Conservation (phyloP, 805 yeast species). For the Candida dajiaensis region DNA sequence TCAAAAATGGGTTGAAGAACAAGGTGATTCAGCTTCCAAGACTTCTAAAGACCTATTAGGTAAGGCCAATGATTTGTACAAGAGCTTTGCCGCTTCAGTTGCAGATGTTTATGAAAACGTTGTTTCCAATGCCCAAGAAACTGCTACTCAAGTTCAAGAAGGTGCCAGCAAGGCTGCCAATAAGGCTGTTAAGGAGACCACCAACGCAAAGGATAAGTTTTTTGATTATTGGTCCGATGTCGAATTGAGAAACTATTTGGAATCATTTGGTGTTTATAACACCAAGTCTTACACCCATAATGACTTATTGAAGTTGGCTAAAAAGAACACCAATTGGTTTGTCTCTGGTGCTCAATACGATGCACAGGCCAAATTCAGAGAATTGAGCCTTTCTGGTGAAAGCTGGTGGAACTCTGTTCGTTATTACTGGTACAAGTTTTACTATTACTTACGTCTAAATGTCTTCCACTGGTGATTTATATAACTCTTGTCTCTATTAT, state of each 20-base stretch:
- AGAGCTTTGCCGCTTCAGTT: constrained; percentile 10
- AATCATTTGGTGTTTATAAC: constrained; percentile 35
- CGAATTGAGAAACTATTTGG: constrained; percentile 36
- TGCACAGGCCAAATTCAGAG: not conserved
- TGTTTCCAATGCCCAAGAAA: not conserved
- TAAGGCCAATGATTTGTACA: constrained; percentile 21
- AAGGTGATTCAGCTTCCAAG: constrained; percentile 21
- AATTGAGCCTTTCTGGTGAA: constrained; percentile 7
- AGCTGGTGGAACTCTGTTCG: constrained; percentile 7
- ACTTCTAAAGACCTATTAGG: constrained; percentile 16
- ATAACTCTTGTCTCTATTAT: too few relatives aligned
- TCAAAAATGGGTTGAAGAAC: constrained; percentile 34
- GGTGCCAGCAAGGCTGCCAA: constrained; percentile 7
- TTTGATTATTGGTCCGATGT: constrained; percentile 37
- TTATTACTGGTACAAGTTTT: not conserved
- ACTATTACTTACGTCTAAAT: not conserved
- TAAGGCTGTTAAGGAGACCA: constrained; percentile 7
- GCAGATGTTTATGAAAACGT: constrained; percentile 20
- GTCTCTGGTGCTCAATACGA: constrained; percentile 22
- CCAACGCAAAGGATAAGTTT: constrained; percentile 17
- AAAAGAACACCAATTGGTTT: constrained; percentile 36
- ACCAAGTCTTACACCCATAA: constrained; percentile 24
- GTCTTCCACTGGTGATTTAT: not conserved
- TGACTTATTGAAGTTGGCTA: constrained; percentile 33
- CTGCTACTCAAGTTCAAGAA: constrained; percentile 9